Evolutionary conservation across 805 yeast species (phyloP), one percentile per base, ranked within the genome.

Genomic region (Candida ovalis): DNA sequence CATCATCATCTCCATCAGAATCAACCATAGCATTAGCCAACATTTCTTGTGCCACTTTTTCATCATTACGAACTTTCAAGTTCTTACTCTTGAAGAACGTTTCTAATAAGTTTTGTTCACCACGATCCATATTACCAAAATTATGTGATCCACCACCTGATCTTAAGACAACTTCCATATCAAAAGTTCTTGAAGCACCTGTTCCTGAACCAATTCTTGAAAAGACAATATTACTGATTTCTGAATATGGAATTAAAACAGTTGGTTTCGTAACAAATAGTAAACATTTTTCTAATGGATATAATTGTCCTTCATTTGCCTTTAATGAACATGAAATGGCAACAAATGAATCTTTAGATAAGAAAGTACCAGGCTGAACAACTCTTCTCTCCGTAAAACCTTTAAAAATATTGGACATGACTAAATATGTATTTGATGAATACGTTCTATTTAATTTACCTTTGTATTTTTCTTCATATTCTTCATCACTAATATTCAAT

Each of bases 241-340:
- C 98, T 0, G 86, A 73, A 66, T 81, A 86, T 48, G 97, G 96
- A 54, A 94, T 87, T 66, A 87, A 87, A 37, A 94, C 81, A 0
- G 97, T 90, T 40, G 99, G 97, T 66, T 94, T 94, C 22, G 97
- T 90, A 42, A 92, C 84, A 64, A 94, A 92, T 53, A 94, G 70
- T 62, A 94, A 80, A 47, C 96, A 87, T 68, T 88, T 87, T 55
- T 94, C 99, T 50, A 94, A 76, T n/a, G 96, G 89, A 67, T 88
- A 94, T 51, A 94, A 70, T 58, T 90, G 86, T 25, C 99, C 98
- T 72, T 94, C 98, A 44, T 88, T 86, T 0, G 98, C 98, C 68
- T 92, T 94, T 58, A 88, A 78, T 6, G 97, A 88, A 70, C 98
- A 92, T 19, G 89, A 77, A 25, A 94, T 86, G 3, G 96, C 97